These are phyloP conservation scores for Nannochloris sp. DNA, from an alignment of 139 green algal species.

Conservation along the genomic window DNA sequence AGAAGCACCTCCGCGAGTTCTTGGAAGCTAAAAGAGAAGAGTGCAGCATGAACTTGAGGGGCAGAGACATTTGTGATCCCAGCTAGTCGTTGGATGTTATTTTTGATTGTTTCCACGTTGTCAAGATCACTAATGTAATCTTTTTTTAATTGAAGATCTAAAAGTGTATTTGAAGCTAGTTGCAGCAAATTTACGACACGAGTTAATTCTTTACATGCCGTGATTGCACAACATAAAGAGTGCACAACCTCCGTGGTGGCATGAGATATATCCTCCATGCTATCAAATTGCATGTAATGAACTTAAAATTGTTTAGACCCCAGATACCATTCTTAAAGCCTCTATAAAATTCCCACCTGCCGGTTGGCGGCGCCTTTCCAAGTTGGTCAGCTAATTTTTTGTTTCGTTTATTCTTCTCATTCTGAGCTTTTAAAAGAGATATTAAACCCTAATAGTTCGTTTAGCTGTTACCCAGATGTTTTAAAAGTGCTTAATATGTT, in stretches of 20 bases:
- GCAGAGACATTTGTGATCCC: not conserved
- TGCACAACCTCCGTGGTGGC: not conserved
- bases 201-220: not conserved
- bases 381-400: too few relatives aligned
- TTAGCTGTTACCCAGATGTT: too few relatives aligned
- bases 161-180: not conserved
- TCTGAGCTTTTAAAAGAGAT: too few relatives aligned
- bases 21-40: not conserved
- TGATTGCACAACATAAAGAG: slow-evolving; percentile 2
- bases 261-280: too few relatives aligned
- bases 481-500: too few relatives aligned
- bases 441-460: too few relatives aligned
- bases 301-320: too few relatives aligned
- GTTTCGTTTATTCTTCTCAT: too few relatives aligned
- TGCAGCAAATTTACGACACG: not conserved
- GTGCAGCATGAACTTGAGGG: not conserved
- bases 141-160: not conserved
- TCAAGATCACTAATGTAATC: not conserved
- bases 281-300: too few relatives aligned
- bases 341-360: too few relatives aligned
- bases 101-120: not conserved
- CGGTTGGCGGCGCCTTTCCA: too few relatives aligned
- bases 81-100: not conserved
- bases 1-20: slow-evolving; percentile 11
- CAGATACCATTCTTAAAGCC: too few relatives aligned